These are phyloP conservation scores for Penicillium canariense DNA, from an alignment of 495 filamentous ascomycete species.

Conservation along the genomic window DNA sequence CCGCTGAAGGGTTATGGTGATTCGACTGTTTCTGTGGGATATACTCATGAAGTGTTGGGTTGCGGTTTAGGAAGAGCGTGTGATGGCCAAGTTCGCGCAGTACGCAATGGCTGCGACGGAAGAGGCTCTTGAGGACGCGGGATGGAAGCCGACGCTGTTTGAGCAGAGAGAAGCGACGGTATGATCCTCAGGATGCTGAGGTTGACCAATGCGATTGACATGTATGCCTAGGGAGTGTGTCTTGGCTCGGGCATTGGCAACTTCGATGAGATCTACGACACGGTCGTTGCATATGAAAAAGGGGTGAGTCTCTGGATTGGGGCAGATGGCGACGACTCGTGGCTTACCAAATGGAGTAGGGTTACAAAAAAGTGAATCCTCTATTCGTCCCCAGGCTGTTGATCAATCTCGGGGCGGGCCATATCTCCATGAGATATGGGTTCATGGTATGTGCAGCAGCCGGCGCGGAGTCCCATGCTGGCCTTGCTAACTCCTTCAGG, in stretches of 20 bases:
- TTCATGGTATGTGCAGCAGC: constrained; percentile 56
- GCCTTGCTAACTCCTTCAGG: constrained; percentile 39
- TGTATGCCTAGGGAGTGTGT: constrained; percentile 64
- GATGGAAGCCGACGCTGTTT: constrained; percentile 63
- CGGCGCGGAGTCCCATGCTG: background rate
- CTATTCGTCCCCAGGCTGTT: constrained; percentile 89
- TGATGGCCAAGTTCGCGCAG: constrained; percentile 89
- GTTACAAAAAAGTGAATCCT: constrained; percentile 88
- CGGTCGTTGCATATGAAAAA: constrained; percentile 71
- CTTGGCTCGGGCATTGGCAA: constrained; percentile 96
- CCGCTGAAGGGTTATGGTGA: no score
- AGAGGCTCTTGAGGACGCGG: constrained; percentile 83
- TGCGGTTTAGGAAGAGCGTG: constrained; percentile 60
- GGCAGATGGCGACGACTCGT: background rate
- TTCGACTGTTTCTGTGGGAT: no score
- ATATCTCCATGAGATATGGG: constrained; percentile 91
- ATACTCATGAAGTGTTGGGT: constrained; percentile 2
- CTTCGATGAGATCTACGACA: constrained; percentile 82
- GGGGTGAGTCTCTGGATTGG: constrained; percentile 51
- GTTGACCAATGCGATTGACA: constrained; percentile 4
- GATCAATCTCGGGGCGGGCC: constrained; percentile 91
- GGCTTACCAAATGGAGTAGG: constrained; percentile 42
- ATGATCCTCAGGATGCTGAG: constrained; percentile 5
- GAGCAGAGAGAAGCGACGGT: constrained; percentile 69
- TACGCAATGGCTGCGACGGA: constrained; percentile 85